Percentiles rank a stretch among this genome's conserved stretches.
Evolutionary conservation across 768 basidiomycete species (phyloP).

Genomic region (Mycena kentingensis): DNA sequence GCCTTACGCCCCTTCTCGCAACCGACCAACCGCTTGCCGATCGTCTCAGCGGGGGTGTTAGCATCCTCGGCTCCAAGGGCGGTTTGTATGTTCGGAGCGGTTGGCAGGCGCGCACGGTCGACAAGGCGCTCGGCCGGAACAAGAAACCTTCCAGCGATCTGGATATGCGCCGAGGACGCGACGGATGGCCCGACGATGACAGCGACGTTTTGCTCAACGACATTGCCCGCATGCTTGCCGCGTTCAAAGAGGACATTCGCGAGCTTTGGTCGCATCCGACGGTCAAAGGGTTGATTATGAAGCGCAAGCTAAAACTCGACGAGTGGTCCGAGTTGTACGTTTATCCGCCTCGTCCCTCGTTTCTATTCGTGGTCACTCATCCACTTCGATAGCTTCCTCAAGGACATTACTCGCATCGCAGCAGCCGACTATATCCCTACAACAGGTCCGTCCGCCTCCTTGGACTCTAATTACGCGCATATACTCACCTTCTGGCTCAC

Average conservation of each 20-base stretch:
- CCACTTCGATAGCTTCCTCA: conserved; percentile 61
- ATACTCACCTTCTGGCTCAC: conserved; percentile 28
- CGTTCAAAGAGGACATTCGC: conserved; percentile 63
- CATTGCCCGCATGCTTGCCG: conserved; percentile 59
- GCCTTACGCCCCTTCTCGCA: conserved; percentile 60
- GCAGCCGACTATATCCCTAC: conserved; percentile 71
- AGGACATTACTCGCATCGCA: conserved; percentile 72
- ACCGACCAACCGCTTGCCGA: conserved; percentile 67
- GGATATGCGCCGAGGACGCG: conserved; percentile 36
- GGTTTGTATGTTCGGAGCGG: conserved; percentile 77
- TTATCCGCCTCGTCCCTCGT: not conserved
- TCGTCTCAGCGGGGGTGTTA: conserved; percentile 71
- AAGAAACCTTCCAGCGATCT: conserved; percentile 33
- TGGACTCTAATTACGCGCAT: conserved; percentile 24
- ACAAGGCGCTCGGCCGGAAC: conserved; percentile 48
- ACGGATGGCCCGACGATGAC: conserved; percentile 36
- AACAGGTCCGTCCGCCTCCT: conserved; percentile 50
- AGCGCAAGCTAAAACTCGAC: conserved; percentile 73
- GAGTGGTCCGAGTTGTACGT: conserved; percentile 90
- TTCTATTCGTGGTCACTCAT: conserved; percentile 19
- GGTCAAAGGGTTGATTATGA: conserved; percentile 67
- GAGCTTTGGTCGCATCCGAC: conserved; percentile 73
- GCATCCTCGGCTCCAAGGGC: conserved; percentile 73
- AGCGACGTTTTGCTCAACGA: conserved; percentile 62
- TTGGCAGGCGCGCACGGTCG: conserved; percentile 74